Percentiles rank a stretch among this genome's conserved stretches.
These are phyloP conservation scores for Malassezia obtusa DNA, from an alignment of 1,284 basidiomycete genomes.

Conservation along the genomic window DNA sequence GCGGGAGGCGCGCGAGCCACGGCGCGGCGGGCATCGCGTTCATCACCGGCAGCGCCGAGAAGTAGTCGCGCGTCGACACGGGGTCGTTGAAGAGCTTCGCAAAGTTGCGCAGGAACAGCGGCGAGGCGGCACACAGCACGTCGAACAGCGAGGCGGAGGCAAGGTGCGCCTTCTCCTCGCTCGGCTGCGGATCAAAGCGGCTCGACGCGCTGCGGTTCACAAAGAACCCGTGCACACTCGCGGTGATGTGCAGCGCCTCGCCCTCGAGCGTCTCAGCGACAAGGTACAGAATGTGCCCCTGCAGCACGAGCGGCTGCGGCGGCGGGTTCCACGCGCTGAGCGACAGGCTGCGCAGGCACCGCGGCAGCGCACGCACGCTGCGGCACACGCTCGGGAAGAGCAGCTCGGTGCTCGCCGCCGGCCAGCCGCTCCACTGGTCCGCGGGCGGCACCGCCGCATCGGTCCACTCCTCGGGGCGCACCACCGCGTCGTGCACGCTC, in stretches of 20 bases:
- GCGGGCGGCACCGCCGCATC: slow-evolving; percentile 19
- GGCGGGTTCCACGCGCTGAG: slow-evolving; percentile 57
- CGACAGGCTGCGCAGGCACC: slow-evolving; percentile 51
- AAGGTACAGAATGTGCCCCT: slow-evolving; percentile 56
- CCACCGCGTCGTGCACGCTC: slow-evolving; percentile 52
- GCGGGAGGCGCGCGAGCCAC: slow-evolving; percentile 50
- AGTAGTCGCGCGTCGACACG: slow-evolving; percentile 45
- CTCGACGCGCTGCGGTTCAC: slow-evolving; percentile 50
- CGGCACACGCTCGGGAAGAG: slow-evolving; percentile 44
- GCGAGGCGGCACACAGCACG: slow-evolving; percentile 52
- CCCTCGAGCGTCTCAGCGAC: slow-evolving; percentile 54
- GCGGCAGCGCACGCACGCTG: slow-evolving; percentile 37
- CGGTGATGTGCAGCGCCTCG: slow-evolving; percentile 53
- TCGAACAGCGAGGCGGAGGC: slow-evolving; percentile 53
- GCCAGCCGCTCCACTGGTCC: slow-evolving; percentile 49
- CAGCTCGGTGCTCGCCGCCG: slow-evolving; percentile 35
- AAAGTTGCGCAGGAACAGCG: slow-evolving; percentile 44
- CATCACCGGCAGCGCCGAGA: slow-evolving; percentile 51
- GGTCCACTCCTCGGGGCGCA: slow-evolving; percentile 47
- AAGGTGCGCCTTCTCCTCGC: slow-evolving; percentile 22
- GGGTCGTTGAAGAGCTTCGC: slow-evolving; percentile 45
- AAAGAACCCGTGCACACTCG: slow-evolving; percentile 54
- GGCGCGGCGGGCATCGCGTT: slow-evolving; percentile 54
- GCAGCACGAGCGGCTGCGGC: slow-evolving; percentile 53
- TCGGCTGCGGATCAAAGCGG: slow-evolving; percentile 39